phyloP scores from a whole-genome alignment of 768 basidiomycete genomes.

The Inosperma sp. region DNA sequence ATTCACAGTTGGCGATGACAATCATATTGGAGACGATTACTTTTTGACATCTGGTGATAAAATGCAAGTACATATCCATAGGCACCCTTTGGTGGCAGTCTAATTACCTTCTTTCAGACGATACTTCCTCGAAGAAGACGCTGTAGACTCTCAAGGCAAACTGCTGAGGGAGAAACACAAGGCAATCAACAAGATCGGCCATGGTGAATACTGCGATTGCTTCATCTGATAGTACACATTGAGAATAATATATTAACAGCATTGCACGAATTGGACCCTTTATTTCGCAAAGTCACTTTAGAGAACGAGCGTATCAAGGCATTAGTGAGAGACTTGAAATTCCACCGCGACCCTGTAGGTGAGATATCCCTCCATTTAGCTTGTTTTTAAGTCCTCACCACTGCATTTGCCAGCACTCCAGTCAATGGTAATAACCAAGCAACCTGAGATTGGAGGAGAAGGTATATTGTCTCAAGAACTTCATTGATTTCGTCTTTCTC shows the following conservation, averaged over 20 bases:
- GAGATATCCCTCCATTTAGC: conserved; percentile 17
- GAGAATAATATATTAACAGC: conserved; percentile 37
- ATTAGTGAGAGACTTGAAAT: conserved; percentile 72
- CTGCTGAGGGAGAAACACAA: conserved; percentile 66
- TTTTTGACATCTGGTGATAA: conserved; percentile 92
- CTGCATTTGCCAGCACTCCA: conserved; percentile 57
- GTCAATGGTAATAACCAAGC: conserved; percentile 95
- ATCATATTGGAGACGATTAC: conserved; percentile 88
- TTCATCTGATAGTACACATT: neutral
- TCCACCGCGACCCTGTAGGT: conserved; percentile 85
- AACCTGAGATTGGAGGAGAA: conserved; percentile 88
- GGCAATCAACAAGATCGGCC: conserved; percentile 94
- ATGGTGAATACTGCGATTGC: conserved; percentile 45
- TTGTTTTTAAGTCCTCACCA: neutral
- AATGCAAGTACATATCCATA: conserved; percentile 42
- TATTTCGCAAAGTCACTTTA: conserved; percentile 74
- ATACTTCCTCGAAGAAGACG: conserved; percentile 91
- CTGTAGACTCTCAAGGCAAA: conserved; percentile 63
- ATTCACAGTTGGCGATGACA: conserved; percentile 76
- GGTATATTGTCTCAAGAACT: conserved; percentile 42
- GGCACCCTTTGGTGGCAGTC: neutral
- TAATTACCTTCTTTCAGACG: conserved; percentile 35
- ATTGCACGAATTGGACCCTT: conserved; percentile 80
- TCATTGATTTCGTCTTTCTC: no score
- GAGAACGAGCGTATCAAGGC: conserved; percentile 67